phyloP scores from a whole-genome alignment of 495 filamentous ascomycete species.

The Xylaria acuta region DNA sequence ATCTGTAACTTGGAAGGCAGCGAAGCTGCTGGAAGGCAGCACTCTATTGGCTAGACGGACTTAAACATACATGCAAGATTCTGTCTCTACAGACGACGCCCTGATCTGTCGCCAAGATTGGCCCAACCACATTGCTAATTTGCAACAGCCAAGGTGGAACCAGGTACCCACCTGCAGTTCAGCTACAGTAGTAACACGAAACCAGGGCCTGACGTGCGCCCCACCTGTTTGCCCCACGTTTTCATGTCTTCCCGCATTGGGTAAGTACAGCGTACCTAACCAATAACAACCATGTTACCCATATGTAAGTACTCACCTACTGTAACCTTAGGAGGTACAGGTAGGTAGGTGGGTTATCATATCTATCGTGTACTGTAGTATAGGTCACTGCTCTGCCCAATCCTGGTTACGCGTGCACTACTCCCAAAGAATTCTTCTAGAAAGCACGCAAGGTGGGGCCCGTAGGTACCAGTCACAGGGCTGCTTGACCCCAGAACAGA shows the following conservation, averaged over 20 bases:
- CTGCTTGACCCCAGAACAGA: not conserved
- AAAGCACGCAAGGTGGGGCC: not conserved
- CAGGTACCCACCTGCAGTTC: not conserved
- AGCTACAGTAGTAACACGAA: not conserved
- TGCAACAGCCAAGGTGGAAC: not conserved
- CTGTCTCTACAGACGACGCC: not conserved
- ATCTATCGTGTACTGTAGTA: not conserved
- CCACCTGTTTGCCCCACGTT: slow-evolving; percentile 16
- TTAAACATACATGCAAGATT: not conserved
- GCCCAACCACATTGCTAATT: not conserved
- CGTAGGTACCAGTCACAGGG: not conserved
- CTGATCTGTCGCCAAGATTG: not conserved
- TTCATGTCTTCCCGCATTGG: not conserved
- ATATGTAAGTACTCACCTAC: not conserved
- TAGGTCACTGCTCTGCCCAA: not conserved
- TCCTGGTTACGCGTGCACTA: not conserved
- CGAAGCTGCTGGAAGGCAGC: not conserved
- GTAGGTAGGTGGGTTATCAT: not conserved
- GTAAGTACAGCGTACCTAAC: not conserved
- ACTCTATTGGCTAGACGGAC: slow-evolving; percentile 1
- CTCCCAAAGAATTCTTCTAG: slow-evolving; percentile 11
- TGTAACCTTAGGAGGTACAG: not conserved
- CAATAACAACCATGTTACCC: not conserved
- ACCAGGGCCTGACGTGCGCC: not conserved
- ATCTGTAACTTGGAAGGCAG: slow-evolving; percentile 11